Evolutionary conservation across 768 basidiomycete genomes (phyloP).

Genomic region (Russula virescens): DNA sequence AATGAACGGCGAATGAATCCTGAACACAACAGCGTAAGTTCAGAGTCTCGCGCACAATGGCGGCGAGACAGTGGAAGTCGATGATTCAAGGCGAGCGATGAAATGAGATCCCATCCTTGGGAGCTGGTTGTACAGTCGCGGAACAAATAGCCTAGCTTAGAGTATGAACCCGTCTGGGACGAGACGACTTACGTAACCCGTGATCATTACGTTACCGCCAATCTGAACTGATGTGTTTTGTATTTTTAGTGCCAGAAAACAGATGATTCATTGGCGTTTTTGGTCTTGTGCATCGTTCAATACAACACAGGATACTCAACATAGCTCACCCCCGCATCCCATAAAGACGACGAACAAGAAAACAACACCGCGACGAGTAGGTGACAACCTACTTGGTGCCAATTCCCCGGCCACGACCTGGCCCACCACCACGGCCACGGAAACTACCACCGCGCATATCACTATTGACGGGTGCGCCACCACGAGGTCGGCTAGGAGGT

Average conservation of each 20-base stretch:
- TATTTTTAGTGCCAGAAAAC: background rate
- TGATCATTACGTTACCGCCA: too few relatives aligned
- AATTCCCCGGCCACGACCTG: conserved; percentile 39
- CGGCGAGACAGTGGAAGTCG: too few relatives aligned
- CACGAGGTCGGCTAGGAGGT: conserved; percentile 53
- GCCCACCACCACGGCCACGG: conserved; percentile 42
- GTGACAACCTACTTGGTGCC: conserved; percentile 24
- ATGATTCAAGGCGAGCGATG: too few relatives aligned
- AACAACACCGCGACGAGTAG: background rate
- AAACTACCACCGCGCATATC: conserved; percentile 48
- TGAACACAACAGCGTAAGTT: too few relatives aligned
- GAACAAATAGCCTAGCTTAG: too few relatives aligned
- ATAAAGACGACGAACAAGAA: conserved; percentile 20
- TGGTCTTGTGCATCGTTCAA: conserved; percentile 11
- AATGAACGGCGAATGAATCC: too few relatives aligned
- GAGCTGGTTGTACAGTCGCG: too few relatives aligned
- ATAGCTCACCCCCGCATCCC: conserved; percentile 8
- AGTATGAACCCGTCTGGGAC: too few relatives aligned
- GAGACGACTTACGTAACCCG: too few relatives aligned
- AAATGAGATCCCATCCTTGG: too few relatives aligned
- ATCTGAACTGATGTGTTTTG: too few relatives aligned
- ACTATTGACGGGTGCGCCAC: conserved; percentile 49
- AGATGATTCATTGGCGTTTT: conserved; percentile 6
- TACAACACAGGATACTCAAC: conserved; percentile 11
- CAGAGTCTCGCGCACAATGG: too few relatives aligned